Evolutionary conservation across 2,329 filamentous ascomycete genomes (phyloP).

Genomic region (Diplodia seriata): DNA sequence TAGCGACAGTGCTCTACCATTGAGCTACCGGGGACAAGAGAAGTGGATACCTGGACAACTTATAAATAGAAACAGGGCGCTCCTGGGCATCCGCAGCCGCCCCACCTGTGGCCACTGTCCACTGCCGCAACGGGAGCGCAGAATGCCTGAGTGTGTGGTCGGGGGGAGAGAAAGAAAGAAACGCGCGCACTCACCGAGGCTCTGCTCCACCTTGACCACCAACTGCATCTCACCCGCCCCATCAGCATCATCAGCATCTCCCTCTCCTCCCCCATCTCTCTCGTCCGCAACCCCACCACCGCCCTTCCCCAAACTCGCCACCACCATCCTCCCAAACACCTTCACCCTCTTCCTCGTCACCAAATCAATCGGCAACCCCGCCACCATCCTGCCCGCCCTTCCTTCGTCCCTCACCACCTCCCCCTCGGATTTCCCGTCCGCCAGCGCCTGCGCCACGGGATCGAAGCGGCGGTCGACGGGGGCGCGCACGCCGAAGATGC

Average conservation of each 20-base stretch:
- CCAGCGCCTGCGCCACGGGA: slow-evolving; percentile 71
- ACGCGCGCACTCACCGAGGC: slow-evolving; percentile 57
- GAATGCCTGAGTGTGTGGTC: background rate
- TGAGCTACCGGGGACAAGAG: background rate
- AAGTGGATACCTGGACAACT: background rate
- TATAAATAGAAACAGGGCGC: background rate
- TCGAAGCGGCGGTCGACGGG: slow-evolving; percentile 68
- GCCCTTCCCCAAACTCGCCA: slow-evolving; percentile 60
- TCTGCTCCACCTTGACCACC: slow-evolving; percentile 73
- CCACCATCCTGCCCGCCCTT: slow-evolving; percentile 60
- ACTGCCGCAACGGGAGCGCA: background rate
- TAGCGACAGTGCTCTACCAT: background rate
- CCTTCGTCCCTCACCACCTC: slow-evolving; percentile 51
- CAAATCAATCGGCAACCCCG: slow-evolving; percentile 69
- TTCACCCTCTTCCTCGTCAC: slow-evolving; percentile 75
- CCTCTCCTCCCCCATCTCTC: slow-evolving; percentile 37
- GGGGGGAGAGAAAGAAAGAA: background rate
- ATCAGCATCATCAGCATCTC: slow-evolving; percentile 30
- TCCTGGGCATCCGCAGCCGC: background rate
- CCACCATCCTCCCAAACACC: slow-evolving; percentile 72
- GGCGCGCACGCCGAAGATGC: slow-evolving; percentile 69
- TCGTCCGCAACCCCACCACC: slow-evolving; percentile 37
- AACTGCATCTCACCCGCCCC: slow-evolving; percentile 59
- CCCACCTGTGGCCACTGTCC: too few species aligned
- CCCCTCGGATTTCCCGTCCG: slow-evolving; percentile 55